Evolutionary conservation across 2,329 filamentous ascomycete genomes (phyloP), one percentile per base, ranked within the genome.

Genomic region (Ceratocystis cubensis): DNA sequence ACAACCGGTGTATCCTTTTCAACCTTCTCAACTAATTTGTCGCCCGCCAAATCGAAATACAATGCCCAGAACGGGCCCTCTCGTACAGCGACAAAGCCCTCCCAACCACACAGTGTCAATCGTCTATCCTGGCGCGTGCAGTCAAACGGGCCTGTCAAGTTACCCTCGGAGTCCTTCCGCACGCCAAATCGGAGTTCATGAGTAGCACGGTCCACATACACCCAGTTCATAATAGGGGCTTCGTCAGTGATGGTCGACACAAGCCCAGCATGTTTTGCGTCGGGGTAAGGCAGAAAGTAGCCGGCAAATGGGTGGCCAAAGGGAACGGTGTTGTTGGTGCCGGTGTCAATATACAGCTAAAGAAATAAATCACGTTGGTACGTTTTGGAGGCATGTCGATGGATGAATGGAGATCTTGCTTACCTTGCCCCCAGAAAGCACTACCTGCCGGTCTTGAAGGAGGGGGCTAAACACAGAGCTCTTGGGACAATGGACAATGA

Each of bases 271-370:
- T 77, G 75, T 30, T 73, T 67, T n/a, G 75, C 69, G n/a, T 82
- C 82, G 2, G 82, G 82, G 69, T 84, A 84, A 1, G 82, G 81
- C 25, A 84, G 74, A 69, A 78, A 84, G 70, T 85, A 84, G 30
- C 82, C 82, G 2, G 80, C 77, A 70, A 82, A 84, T 0, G 79
- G 78, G 71, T 84, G 81, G 2, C 80, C 78, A 63, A 74, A 73
- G 1, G 69, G 71, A 64, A 71, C 69, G 64, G 70, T 71, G 59
- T 68, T 70, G 44, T 72, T 69, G 64, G 70, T 66, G 48, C 72
- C 74, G 10, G 77, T 79, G 64, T 80, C 80, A 22, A 82, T 77
- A 69, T 72, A 74, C 28, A 74, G 72, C 72, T 73, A 59, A 13
- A 28, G 37, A 57, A 13, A n/a, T 15, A 20, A 13, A 25, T n/a